Conservation (phyloP, 352 stramenopile genomes). For the Pythium apleroticum region DNA sequence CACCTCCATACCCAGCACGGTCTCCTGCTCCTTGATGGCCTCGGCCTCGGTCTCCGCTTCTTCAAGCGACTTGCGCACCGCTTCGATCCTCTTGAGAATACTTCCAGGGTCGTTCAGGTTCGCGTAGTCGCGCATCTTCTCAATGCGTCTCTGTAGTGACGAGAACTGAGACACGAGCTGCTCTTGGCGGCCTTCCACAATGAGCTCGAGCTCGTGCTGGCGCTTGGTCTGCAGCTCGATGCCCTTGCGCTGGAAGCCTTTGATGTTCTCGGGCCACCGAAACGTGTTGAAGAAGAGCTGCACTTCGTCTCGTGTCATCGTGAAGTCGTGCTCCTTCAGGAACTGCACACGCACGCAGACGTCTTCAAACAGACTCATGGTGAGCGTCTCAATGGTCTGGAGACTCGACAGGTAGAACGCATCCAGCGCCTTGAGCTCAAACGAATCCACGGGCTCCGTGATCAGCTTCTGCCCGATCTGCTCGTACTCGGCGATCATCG, state of each 20-base stretch:
- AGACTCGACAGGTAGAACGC: constrained; percentile 83
- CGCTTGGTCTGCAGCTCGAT: constrained; percentile 90
- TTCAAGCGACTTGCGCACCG: constrained; percentile 74
- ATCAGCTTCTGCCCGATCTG: constrained; percentile 87
- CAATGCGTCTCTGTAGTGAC: constrained; percentile 80
- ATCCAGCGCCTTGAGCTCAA: constrained; percentile 88
- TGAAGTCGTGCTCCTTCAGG: constrained; percentile 87
- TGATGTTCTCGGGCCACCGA: constrained; percentile 90
- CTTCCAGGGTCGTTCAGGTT: constrained; percentile 79
- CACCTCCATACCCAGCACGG: constrained; percentile 77
- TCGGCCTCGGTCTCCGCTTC: constrained; percentile 83
- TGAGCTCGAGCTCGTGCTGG: constrained; percentile 88
- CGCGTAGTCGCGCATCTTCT: constrained; percentile 90
- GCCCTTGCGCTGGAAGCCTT: constrained; percentile 89
- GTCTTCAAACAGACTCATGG: constrained; percentile 73
- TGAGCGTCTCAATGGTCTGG: constrained; percentile 67
- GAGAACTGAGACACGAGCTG: constrained; percentile 80
- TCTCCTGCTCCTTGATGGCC: constrained; percentile 87
- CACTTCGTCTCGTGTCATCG: constrained; percentile 87
- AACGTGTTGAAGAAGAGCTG: constrained; percentile 91
- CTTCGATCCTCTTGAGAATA: constrained; percentile 81
- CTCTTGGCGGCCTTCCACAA: constrained; percentile 88
- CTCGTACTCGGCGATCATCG: constrained; percentile 87
- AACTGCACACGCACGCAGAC: constrained; percentile 84
- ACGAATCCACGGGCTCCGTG: constrained; percentile 86